A percentile compares a stretch with the other conserved stretches of the same genome.
These are phyloP conservation scores for Teunomyces barrocoloradensis DNA, from an alignment of 805 yeast species.

Conservation along the genomic window DNA sequence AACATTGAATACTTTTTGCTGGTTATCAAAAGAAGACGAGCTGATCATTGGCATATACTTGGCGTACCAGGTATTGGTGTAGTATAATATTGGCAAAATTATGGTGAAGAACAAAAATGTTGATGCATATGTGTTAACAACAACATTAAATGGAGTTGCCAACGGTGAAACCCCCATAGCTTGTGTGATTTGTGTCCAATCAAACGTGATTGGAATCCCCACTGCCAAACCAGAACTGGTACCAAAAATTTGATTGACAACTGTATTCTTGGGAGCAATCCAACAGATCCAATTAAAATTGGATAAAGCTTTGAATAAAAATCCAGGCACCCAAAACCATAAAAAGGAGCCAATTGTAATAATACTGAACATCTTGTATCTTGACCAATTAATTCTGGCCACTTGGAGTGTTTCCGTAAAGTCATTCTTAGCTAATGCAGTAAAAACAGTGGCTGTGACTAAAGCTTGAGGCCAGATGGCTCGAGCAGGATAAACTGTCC, in stretches of 20 bases:
- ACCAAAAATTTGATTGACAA: conserved; percentile 26
- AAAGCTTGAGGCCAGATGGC: conserved; percentile 51
- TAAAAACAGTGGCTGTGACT: conserved; percentile 19
- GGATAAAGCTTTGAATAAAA: conserved; percentile 23
- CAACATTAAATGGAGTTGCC: conserved; percentile 17
- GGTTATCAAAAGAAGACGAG: conserved; percentile 18
- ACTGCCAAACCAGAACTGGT: conserved; percentile 25
- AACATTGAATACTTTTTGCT: conserved; percentile 16
- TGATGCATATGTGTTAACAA: conserved; percentile 17
- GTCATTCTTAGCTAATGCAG: conserved; percentile 12
- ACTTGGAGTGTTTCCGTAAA: conserved; percentile 9
- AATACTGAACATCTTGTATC: conserved; percentile 16
- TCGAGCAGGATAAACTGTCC: conserved; percentile 47
- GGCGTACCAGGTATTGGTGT: conserved; percentile 21
- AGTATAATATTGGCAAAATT: conserved; percentile 15
- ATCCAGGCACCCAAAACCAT: conserved; percentile 30
- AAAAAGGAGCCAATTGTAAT: conserved; percentile 18
- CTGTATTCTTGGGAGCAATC: conserved; percentile 25
- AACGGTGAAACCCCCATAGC: conserved; percentile 17
- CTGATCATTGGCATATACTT: conserved; percentile 21
- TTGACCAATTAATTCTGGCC: conserved; percentile 17
- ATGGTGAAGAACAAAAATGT: conserved; percentile 16
- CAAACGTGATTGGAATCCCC: conserved; percentile 27
- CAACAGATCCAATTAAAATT: conserved; percentile 31
- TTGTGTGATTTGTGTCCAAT: conserved; percentile 25